Conservation (phyloP, 148 eudicot species). For the Chenopodium formosanum region DNA sequence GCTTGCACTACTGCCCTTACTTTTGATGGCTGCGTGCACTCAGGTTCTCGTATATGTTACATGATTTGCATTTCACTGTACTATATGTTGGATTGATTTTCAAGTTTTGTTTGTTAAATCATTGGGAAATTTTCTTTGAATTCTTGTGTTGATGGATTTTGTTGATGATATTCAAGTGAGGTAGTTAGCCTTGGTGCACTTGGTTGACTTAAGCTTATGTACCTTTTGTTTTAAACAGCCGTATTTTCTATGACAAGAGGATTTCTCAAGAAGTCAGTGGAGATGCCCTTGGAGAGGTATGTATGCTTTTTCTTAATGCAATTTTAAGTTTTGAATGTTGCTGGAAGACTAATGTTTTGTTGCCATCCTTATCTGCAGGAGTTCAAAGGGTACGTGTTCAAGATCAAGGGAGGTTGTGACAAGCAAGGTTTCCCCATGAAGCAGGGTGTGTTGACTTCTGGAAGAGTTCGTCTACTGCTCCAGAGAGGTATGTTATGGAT, state of each 20-base stretch:
- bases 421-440: slow-evolving; percentile 87
- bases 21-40: slow-evolving; percentile 28
- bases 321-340: not conserved
- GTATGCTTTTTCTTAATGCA: not conserved
- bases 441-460: slow-evolving; percentile 81
- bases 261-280: slow-evolving; percentile 77
- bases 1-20: slow-evolving; percentile 7
- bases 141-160: not conserved
- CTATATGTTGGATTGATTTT: not conserved
- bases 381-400: slow-evolving; percentile 70
- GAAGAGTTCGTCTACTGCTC: slow-evolving; percentile 69
- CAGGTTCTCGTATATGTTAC: slow-evolving; percentile 24
- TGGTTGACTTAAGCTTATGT: not conserved
- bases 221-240: slow-evolving; percentile 32
- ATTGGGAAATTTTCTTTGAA: not conserved
- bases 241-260: slow-evolving; percentile 73
- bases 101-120: not conserved
- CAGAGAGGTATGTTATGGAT: slow-evolving; percentile 40
- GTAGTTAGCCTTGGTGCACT: not conserved
- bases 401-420: slow-evolving; percentile 78
- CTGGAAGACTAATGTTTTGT: not conserved
- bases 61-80: not conserved
- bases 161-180: not conserved
- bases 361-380: slow-evolving; percentile 35
- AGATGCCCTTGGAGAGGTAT: slow-evolving; percentile 72